Percentiles rank a stretch among this genome's conserved stretches.
phyloP scores from a whole-genome alignment of 305 asterid species.

The Ilex paraguariensis region DNA sequence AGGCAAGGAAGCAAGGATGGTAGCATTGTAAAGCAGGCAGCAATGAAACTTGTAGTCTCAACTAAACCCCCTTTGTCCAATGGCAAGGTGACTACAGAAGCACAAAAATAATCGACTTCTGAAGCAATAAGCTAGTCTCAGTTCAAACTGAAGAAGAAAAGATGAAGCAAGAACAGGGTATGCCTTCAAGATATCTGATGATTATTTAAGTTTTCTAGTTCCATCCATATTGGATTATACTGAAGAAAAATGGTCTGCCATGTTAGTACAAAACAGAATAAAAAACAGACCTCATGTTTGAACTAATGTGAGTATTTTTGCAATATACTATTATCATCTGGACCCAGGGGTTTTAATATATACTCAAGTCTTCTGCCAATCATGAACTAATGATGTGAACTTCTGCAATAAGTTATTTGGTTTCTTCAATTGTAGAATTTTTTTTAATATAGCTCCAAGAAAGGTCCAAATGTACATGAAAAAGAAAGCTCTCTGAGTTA shows the following conservation, averaged over 20 bases:
- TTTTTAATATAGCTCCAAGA: background rate
- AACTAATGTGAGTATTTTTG: background rate
- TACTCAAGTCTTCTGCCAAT: no score
- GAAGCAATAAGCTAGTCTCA: background rate
- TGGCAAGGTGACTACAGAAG: constrained; percentile 22
- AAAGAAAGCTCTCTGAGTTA: background rate
- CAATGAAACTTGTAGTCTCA: constrained; percentile 24
- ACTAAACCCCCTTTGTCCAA: constrained; percentile 28
- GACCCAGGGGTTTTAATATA: background rate
- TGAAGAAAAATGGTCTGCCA: background rate
- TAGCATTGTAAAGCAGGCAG: constrained; percentile 20
- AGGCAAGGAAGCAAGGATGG: constrained; percentile 20
- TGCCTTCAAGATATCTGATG: background rate
- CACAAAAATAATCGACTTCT: constrained; percentile 24
- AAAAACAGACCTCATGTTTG: background rate
- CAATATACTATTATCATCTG: no score
- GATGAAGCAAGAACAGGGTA: background rate
- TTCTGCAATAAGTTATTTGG: background rate
- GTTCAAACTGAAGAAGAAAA: background rate
- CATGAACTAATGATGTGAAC: background rate
- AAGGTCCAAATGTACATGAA: background rate
- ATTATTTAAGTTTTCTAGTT: background rate
- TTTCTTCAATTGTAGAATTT: no score
- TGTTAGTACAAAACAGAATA: background rate
- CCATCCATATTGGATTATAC: background rate